Conservation (phyloP, 805 yeast genomes). For the Saccharomycopsis fibuligera region DNA sequence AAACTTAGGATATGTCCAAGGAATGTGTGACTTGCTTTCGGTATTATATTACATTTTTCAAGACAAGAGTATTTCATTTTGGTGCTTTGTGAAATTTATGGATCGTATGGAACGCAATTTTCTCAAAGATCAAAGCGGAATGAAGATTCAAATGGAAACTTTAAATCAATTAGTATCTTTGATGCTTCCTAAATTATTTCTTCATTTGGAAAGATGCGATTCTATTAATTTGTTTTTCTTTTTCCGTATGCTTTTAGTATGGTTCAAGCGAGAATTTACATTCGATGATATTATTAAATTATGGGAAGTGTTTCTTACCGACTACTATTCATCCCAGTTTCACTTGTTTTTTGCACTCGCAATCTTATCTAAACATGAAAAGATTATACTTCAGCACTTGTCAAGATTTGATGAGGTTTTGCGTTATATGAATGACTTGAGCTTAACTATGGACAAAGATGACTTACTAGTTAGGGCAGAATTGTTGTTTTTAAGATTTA, state of each 20-base stretch:
- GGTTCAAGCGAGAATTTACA: constrained; percentile 88
- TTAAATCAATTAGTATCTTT: constrained; percentile 82
- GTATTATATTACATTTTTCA: constrained; percentile 63
- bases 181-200: constrained; percentile 78
- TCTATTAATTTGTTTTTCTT: constrained; percentile 88
- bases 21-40: constrained; percentile 90
- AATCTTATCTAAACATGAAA: constrained; percentile 80
- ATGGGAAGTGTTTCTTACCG: constrained; percentile 95
- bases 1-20: constrained; percentile 92
- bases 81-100: constrained; percentile 87
- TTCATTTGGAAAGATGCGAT: constrained; percentile 81
- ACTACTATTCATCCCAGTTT: constrained; percentile 78
- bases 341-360: constrained; percentile 85
- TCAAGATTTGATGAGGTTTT: constrained; percentile 83
- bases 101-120: constrained; percentile 93
- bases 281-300: constrained; percentile 69
- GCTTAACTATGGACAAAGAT: constrained; percentile 66
- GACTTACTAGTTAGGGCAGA: constrained; percentile 83
- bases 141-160: constrained; percentile 80
- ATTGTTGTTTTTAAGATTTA: constrained; percentile 70
- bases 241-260: constrained; percentile 89
- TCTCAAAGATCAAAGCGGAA: constrained; percentile 86
- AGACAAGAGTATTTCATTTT: constrained; percentile 77
- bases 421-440: constrained; percentile 86
- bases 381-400: constrained; percentile 67